Percentiles rank a stretch among this genome's conserved stretches.
Evolutionary conservation across 148 eudicot genomes (phyloP).

Genomic region (Rheum nobile): DNA sequence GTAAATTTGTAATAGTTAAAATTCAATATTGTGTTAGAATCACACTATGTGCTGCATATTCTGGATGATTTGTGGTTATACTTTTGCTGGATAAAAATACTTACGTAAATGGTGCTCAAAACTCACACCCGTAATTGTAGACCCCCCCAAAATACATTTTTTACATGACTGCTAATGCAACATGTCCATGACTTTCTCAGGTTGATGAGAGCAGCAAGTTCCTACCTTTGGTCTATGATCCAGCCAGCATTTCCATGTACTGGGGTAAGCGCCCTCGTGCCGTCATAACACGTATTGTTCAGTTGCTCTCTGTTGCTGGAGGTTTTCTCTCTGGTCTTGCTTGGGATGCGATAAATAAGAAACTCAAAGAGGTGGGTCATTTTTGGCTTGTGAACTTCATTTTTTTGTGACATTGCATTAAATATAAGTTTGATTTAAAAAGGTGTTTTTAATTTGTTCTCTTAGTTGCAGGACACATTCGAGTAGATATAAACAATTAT

Average conservation of each 20-base stretch:
- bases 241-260: constrained; percentile 65
- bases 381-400: neutral
- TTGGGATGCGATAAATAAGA: constrained; percentile 77
- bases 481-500: neutral
- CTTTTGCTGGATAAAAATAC: neutral
- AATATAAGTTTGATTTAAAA: neutral
- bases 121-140: neutral
- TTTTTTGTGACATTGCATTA: neutral
- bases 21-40: neutral
- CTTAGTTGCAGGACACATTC: neutral
- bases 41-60: neutral
- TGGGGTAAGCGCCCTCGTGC: constrained; percentile 99
- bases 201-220: constrained; percentile 86
- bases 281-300: constrained; percentile 77
- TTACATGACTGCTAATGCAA: neutral
- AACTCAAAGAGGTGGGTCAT: constrained; percentile 73
- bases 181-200: constrained; percentile 27
- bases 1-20: neutral
- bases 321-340: constrained; percentile 86
- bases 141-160: neutral
- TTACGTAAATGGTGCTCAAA: neutral
- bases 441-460: neutral
- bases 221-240: constrained; percentile 88
- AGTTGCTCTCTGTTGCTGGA: constrained; percentile 88
- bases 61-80: neutral